Evolutionary conservation across 345 rosid genomes (phyloP).

Genomic region (Erucastrum elatum): DNA sequence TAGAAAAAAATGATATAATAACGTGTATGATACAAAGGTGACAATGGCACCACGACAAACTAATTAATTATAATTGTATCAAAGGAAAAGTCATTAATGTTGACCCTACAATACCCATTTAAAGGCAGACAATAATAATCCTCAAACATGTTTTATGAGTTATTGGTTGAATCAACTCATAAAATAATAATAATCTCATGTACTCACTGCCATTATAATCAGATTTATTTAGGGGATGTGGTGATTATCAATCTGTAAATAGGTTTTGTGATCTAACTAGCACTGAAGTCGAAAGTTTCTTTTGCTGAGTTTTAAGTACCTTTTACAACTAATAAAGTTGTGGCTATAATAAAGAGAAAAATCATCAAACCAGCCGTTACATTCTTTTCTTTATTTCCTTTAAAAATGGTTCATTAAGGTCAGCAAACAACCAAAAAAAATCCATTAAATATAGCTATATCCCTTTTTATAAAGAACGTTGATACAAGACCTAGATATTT

Average conservation of each 20-base stretch:
- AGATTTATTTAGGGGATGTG: not conserved
- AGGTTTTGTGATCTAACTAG: not conserved
- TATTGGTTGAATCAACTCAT: not conserved
- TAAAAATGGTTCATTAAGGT: not conserved
- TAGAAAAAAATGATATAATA: not conserved
- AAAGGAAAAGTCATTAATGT: not conserved
- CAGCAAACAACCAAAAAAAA: not conserved
- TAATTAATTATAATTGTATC: not conserved
- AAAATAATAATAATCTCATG: not conserved
- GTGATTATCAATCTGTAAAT: not conserved
- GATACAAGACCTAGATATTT: not conserved
- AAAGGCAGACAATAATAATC: not conserved
- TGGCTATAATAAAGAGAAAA: not conserved
- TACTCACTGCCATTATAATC: not conserved
- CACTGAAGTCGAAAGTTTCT: not conserved
- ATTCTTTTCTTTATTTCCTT: not conserved
- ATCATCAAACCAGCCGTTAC: not conserved
- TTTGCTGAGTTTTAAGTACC: conserved; percentile 4
- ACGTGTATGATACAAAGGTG: not conserved
- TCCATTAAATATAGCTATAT: not conserved
- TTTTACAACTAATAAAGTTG: not conserved
- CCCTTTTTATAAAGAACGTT: not conserved
- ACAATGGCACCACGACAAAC: not conserved
- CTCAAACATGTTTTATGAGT: not conserved
- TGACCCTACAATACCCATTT: conserved; percentile 1